Base-by-base conservation (phyloP, 2,329 filamentous ascomycete genomes). In the Hypoxylon sp. region DNA sequence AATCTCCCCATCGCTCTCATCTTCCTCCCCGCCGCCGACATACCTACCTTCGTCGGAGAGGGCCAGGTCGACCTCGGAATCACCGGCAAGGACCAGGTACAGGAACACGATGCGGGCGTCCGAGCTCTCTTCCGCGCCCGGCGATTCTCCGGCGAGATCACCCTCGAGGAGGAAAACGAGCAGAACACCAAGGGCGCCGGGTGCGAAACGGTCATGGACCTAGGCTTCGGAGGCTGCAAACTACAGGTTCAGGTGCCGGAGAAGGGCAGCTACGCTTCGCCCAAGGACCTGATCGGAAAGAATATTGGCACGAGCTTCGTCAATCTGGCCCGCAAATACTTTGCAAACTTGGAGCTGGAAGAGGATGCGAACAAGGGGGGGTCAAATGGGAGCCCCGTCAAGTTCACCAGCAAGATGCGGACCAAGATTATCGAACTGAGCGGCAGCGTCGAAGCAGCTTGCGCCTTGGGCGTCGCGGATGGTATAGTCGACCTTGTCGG, bases 221-320 rank as follows among this genome's bases (percentile, higher is more conserved):
- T 99, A 15, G 91, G 88, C 27, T 99, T 99, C 72, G 95, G 95
- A 40, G 82, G 80, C 62, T 99, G 95, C 81, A 94, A 90, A 77
- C 83, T 99, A 68, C 94, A 98, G 78, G 92, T 98, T n/a, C 95
- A 99, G 77, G 93, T 96, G 1, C 95, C 95, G 0, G 88, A 90
- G 71, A 94, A 95, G 74, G 94, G 95, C 48, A 71, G 78, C 50
- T 88, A 95, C 70, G 76, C 75, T 40, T 83, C 84, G 41, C 83
- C 91, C 4, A 85, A 87, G 73, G 88, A 97, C 72, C 81, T 99
- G 42, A 83, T 99, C 61, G 95, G 95, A 55, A 93, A 90, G 78
- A 97, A 94, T 69, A 89, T 99, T 50, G 93, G 94, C 55, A 98
- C 95, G 33, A 98, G 94, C 79, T 99, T 99, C 73, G 93, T 93